Evolutionary conservation across 2,329 filamentous ascomycete species (phyloP).

Genomic region (Diaporthe destruens): DNA sequence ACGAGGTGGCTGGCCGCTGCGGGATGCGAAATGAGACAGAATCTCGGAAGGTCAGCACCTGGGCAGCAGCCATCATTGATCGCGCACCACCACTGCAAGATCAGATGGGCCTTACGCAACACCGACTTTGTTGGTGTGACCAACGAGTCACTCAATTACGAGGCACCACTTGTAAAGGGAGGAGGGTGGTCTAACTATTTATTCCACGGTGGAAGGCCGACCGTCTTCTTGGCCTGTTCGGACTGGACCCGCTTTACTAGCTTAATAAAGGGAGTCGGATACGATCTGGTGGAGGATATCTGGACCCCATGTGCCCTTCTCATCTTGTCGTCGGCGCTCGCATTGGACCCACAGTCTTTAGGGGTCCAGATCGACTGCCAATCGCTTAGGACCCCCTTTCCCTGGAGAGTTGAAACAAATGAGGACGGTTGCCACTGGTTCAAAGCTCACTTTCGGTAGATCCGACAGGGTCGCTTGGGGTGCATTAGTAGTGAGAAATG

Average conservation of each 20-base stretch:
- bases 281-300: constrained; percentile 2
- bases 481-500: constrained; percentile 24
- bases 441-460: constrained; percentile 29
- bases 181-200: neutral
- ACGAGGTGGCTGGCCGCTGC: neutral
- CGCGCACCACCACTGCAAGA: constrained; percentile 5
- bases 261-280: neutral
- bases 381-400: constrained; percentile 18
- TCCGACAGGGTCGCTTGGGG: constrained; percentile 13
- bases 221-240: neutral
- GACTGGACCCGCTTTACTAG: constrained; percentile 6
- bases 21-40: constrained; percentile 33
- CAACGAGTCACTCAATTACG: constrained; percentile 18
- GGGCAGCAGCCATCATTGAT: neutral
- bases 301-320: constrained; percentile 14
- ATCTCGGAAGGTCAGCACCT: neutral
- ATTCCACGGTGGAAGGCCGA: neutral
- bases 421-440: constrained; percentile 14
- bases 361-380: constrained; percentile 19
- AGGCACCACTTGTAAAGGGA: constrained; percentile 7
- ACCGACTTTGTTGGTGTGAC: constrained; percentile 26
- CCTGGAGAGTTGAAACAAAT: constrained; percentile 26
- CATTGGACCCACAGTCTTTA: constrained; percentile 1
- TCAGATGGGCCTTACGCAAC: constrained; percentile 12
- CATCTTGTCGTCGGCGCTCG: neutral